These are phyloP conservation scores for Chaetomidium leptoderma DNA, from an alignment of 495 filamentous ascomycete species.

Conservation along the genomic window DNA sequence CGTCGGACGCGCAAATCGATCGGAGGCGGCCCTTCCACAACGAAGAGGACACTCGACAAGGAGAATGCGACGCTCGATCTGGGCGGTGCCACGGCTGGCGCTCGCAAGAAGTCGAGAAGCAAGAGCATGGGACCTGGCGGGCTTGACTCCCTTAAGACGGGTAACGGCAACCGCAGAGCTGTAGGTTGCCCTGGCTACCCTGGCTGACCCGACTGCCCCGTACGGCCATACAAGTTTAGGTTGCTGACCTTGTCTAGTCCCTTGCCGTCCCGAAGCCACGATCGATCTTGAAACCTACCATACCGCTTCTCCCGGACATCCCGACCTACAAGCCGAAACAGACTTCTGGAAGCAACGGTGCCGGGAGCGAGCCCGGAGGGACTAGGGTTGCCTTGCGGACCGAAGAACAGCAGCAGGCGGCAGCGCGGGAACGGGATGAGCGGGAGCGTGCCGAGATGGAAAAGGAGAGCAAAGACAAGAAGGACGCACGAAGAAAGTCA, in stretches of 20 bases:
- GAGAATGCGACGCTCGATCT: conserved; percentile 69
- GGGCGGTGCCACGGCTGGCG: conserved; percentile 37
- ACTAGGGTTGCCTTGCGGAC: conserved; percentile 54
- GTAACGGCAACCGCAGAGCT: conserved; percentile 74
- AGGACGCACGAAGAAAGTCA: conserved; percentile 86
- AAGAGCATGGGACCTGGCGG: conserved; percentile 94
- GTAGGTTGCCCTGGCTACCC: conserved; percentile 48
- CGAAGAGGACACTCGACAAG: conserved; percentile 52
- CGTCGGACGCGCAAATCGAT: conserved; percentile 75
- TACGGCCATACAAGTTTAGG: conserved; percentile 11
- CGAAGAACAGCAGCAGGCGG: conserved; percentile 78
- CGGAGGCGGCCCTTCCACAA: conserved; percentile 63
- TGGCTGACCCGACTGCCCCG: background rate
- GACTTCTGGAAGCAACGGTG: conserved; percentile 15
- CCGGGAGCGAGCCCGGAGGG: conserved; percentile 34
- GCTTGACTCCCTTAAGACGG: conserved; percentile 72
- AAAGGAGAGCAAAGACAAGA: conserved; percentile 64
- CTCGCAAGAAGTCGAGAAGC: conserved; percentile 76
- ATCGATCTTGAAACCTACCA: conserved; percentile 83
- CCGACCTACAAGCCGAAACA: conserved; percentile 45
- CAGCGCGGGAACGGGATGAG: conserved; percentile 68
- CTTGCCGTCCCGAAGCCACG: conserved; percentile 50
- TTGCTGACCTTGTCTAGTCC: conserved; percentile 37
- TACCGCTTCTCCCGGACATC: conserved; percentile 62
- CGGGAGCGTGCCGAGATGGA: conserved; percentile 62